Evolutionary conservation across 108 stramenopile genomes (phyloP), one percentile per base, ranked within the genome.

Genomic region (Chaetoceros tenuissimus): DNA sequence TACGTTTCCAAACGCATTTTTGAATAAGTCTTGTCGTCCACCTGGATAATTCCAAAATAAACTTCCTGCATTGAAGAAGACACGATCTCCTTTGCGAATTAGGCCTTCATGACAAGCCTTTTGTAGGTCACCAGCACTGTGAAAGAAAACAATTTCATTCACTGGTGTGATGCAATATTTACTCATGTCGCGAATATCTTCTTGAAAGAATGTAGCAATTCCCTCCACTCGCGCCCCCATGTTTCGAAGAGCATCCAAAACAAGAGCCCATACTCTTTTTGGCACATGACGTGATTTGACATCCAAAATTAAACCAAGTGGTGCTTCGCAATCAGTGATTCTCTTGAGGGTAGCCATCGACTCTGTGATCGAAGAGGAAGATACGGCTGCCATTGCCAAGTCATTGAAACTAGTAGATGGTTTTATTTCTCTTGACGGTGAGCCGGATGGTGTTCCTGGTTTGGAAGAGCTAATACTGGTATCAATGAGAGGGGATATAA

Each of bases 41-140:
- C 43, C 22, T 3, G 72, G 73, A 54, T 72, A 72, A 22, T 81
- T 75, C 78, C 80, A 85, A 23, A 89, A 52, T 45, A 92, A 57
- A 7, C 69, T 73, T n/a, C 91, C 91, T 25, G 78, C 91, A 63
- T 92, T 92, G 68, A 92, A 87, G 31, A 92, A 83, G 1, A 92
- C 85, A 47, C 56, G 68, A 64, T 92, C 91, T 0, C 87, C 87
- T 23, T 66, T 58, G 49, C 56, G 67, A 7, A 92, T 59, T 13
- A 45, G 49, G 1, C 86, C 86, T 29, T 73, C 65, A 57, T 89
- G 75, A 61, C 86, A 87, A 25, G 83, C 85, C 25, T 67, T 49
- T 53, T 92, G 87, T 19, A 92, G 19, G 56, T 92, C 87, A 8
- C 91, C 91, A 17, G 87, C 87, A 18, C 83, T 79, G 63, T 92